Conservation (phyloP, 768 basidiomycete genomes). For the Serendipita sp. region DNA sequence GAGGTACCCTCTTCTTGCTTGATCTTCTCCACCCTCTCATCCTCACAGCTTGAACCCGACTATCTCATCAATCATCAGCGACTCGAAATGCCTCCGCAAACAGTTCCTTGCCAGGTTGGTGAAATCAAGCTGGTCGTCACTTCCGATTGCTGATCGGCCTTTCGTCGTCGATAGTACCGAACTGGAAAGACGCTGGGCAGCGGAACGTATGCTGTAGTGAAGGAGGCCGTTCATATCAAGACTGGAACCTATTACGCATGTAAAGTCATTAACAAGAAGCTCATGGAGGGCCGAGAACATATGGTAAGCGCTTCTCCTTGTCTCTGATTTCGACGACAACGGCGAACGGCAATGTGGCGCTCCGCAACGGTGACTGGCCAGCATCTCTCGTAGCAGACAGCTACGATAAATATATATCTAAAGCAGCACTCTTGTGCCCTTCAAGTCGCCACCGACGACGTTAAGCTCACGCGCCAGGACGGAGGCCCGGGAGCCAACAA, state of each 20-base stretch:
- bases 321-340: too few relatives aligned
- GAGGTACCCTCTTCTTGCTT: neutral
- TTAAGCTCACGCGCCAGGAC: neutral
- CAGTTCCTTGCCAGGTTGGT: conserved; percentile 3
- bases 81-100: neutral
- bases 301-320: conserved; percentile 48
- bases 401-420: too few relatives aligned
- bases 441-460: neutral
- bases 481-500: neutral
- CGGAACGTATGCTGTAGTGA: conserved; percentile 89
- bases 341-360: too few relatives aligned
- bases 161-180: conserved; percentile 40
- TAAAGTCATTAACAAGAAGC: conserved; percentile 99
- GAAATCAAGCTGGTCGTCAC: neutral
- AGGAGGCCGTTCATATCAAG: conserved; percentile 88
- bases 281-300: conserved; percentile 94
- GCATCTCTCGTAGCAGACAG: too few relatives aligned
- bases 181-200: conserved; percentile 79
- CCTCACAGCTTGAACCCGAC: neutral
- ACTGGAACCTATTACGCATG: conserved; percentile 92
- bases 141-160: neutral
- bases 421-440: too few relatives aligned
- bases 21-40: neutral
- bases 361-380: too few relatives aligned
- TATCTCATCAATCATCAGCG: too few relatives aligned